Evolutionary conservation across 139 green algal genomes (phyloP).

Genomic region (Coccomyxa sp.): DNA sequence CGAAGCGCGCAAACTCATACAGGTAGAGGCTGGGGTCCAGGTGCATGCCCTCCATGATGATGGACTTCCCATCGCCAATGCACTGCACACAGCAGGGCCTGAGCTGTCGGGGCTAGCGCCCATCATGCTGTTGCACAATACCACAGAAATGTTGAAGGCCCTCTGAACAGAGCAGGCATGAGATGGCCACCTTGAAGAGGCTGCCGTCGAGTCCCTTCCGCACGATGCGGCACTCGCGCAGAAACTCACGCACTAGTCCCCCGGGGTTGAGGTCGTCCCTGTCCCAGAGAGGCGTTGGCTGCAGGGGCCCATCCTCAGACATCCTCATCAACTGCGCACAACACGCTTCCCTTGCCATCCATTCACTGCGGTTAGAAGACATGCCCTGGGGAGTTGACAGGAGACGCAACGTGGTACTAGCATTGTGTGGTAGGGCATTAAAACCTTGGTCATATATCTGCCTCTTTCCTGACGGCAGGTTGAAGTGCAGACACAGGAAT

Average conservation of each 20-base stretch:
- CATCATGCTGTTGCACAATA: not conserved
- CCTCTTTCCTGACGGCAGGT: too few relatives aligned
- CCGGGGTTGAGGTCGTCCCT: constrained; percentile 14
- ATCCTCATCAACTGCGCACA: constrained; percentile 31
- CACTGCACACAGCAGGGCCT: constrained; percentile 31
- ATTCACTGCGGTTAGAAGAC: too few relatives aligned
- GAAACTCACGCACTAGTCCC: constrained; percentile 41
- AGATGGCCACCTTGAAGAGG: constrained; percentile 61
- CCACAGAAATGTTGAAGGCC: not conserved
- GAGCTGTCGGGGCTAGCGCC: too few relatives aligned
- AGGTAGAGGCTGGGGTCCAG: constrained; percentile 72
- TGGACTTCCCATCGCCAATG: constrained; percentile 80
- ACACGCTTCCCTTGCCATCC: not conserved
- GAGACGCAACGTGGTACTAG: too few relatives aligned
- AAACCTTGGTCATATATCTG: too few relatives aligned
- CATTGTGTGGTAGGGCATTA: too few relatives aligned
- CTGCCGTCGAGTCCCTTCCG: constrained; percentile 71
- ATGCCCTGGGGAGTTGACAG: too few relatives aligned
- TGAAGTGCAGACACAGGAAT: too few relatives aligned
- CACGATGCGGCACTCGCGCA: constrained; percentile 54
- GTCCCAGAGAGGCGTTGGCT: constrained; percentile 44
- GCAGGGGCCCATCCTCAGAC: constrained; percentile 8
- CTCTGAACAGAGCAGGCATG: not conserved
- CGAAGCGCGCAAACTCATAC: constrained; percentile 47
- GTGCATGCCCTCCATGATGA: constrained; percentile 87